Conservation (phyloP, 192 early-diverging fungal genomes). For the Ambispora gerdemannii region DNA sequence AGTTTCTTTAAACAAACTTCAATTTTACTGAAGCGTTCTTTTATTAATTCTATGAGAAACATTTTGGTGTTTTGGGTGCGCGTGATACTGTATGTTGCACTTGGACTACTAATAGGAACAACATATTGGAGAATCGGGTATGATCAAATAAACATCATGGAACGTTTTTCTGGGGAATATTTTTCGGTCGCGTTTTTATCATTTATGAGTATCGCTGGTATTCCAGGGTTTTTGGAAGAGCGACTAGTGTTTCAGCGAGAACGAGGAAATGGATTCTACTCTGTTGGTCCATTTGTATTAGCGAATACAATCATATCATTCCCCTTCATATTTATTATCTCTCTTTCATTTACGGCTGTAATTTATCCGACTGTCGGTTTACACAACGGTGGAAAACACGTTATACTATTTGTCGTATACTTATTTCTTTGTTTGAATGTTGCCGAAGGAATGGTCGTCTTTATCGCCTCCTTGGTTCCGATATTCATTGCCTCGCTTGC, state of each 20-base stretch:
- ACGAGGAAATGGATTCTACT: constrained; percentile 30
- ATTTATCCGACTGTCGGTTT: not conserved
- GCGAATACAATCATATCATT: not conserved
- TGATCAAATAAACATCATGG: not conserved
- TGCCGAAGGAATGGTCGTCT: not conserved
- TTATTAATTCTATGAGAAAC: not conserved
- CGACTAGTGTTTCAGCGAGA: constrained; percentile 1
- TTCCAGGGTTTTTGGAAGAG: constrained; percentile 9
- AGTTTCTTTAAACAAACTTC: not conserved
- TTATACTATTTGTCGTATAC: not conserved
- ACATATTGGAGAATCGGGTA: not conserved
- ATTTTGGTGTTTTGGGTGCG: not conserved
- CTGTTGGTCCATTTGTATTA: not conserved
- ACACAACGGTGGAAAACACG: not conserved
- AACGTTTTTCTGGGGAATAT: not conserved
- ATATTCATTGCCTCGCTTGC: not conserved
- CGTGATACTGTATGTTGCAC: not conserved
- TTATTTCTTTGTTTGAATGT: not conserved
- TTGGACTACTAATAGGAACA: not conserved
- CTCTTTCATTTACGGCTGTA: not conserved
- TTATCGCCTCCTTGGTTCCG: not conserved
- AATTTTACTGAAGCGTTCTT: not conserved
- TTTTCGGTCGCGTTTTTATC: not conserved
- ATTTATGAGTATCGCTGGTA: constrained; percentile 11
- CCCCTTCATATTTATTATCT: not conserved